Percentiles rank a stretch among this genome's conserved stretches.
phyloP scores from a whole-genome alignment of 2,329 filamentous ascomycete genomes.

The Lachnellula occidentalis region DNA sequence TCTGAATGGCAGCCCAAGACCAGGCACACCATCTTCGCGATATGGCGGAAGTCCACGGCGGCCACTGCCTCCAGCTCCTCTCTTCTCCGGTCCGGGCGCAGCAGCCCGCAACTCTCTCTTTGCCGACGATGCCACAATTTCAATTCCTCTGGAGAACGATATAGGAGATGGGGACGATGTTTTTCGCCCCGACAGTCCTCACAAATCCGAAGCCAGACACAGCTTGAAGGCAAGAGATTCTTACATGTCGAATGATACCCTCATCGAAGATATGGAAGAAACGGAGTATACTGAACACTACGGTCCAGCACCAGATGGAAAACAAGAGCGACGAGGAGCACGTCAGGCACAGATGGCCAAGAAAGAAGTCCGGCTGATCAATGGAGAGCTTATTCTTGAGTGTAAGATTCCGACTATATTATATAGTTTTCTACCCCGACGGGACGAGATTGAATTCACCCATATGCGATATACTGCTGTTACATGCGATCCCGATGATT shows the following conservation, averaged over 20 bases:
- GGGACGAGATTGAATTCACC: conserved; percentile 93
- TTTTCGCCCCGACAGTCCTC: conserved; percentile 54
- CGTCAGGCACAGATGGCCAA: conserved; percentile 82
- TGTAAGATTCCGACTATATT: conserved; percentile 99
- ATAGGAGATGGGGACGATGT: conserved; percentile 54
- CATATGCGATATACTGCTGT: conserved; percentile 98
- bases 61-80: conserved; percentile 80
- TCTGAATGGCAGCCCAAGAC: conserved; percentile 81
- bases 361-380: conserved; percentile 94
- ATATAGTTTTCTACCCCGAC: conserved; percentile 89
- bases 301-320: conserved; percentile 78
- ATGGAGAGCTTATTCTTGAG: conserved; percentile 93
- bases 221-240: conserved; percentile 32
- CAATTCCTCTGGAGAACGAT: conserved; percentile 61
- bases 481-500: conserved; percentile 96
- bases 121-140: conserved; percentile 63
- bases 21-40: conserved; percentile 81
- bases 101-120: conserved; percentile 48
- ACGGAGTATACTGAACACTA: conserved; percentile 71
- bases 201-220: conserved; percentile 17
- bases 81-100: conserved; percentile 60
- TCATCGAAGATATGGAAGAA: conserved; percentile 34
- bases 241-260: conserved; percentile 31
- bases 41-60: conserved; percentile 85
- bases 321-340: conserved; percentile 82